Evolutionary conservation across 345 rosid genomes (phyloP).

Genomic region (Dovyalis caffra): DNA sequence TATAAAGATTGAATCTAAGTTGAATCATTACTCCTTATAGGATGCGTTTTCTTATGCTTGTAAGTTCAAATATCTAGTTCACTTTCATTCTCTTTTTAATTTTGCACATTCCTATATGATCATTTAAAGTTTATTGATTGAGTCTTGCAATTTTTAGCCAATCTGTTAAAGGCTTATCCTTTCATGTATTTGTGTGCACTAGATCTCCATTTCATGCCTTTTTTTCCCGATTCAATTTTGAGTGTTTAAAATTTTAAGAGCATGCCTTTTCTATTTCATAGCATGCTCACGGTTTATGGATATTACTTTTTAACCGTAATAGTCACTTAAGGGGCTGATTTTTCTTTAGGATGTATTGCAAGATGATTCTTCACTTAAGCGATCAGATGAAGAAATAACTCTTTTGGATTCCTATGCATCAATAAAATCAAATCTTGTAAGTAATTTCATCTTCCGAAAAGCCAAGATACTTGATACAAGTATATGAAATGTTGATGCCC

Average conservation of each 20-base stretch:
- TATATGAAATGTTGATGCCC: not conserved
- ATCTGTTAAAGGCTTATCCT: too few species aligned
- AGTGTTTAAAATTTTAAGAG: not conserved
- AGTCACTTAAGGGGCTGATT: constrained; percentile 11
- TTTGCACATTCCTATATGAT: too few species aligned
- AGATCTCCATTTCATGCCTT: not conserved
- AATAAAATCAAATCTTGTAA: constrained; percentile 74
- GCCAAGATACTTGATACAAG: not conserved
- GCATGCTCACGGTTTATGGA: not conserved
- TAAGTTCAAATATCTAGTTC: too few species aligned
- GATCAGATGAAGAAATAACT: constrained; percentile 70
- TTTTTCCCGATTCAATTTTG: not conserved
- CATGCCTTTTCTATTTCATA: not conserved
- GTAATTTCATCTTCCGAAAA: constrained; percentile 25
- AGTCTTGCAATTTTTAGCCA: too few species aligned
- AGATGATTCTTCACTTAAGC: constrained; percentile 61
- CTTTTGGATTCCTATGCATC: constrained; percentile 64
- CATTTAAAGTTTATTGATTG: not conserved
- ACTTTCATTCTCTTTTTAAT: too few species aligned
- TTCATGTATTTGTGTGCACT: too few species aligned
- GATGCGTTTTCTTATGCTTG: too few species aligned
- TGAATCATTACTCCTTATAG: too few species aligned
- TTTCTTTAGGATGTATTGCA: constrained; percentile 58
- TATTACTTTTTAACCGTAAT: not conserved
- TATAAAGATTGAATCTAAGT: too few species aligned